Evolutionary conservation across 768 basidiomycete species (phyloP).

Genomic region (Termitomyces sp.): DNA sequence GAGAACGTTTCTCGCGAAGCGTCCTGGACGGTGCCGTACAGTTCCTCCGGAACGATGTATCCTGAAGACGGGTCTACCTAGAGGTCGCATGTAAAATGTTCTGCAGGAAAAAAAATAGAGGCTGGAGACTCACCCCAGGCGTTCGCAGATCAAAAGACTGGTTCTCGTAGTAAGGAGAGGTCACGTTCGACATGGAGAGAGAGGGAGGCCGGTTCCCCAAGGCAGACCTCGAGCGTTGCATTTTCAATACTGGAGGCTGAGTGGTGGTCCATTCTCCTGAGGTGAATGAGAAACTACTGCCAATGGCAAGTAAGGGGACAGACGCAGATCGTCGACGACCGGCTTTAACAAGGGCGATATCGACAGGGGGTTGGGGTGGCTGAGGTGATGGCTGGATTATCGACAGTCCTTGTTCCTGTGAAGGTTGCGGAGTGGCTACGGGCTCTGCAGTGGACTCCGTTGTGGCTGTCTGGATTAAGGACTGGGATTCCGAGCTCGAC

Average conservation of each 20-base stretch:
- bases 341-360: constrained; percentile 15
- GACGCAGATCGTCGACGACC: constrained; percentile 26
- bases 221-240: constrained; percentile 16
- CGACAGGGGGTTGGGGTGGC: constrained; percentile 8
- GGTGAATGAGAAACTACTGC: constrained; percentile 2
- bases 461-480: background rate
- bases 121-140: constrained; percentile 6
- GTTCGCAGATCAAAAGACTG: constrained; percentile 6
- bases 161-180: constrained; percentile 3
- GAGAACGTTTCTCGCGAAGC: constrained; percentile 5
- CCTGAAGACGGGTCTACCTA: constrained; percentile 1
- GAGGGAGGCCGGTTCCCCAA: constrained; percentile 8
- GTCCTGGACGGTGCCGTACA: constrained; percentile 10
- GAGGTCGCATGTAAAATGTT: background rate
- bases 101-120: background rate
- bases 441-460: background rate
- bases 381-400: background rate
- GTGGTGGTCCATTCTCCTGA: background rate
- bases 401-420: background rate
- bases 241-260: constrained; percentile 5
- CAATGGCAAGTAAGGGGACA: constrained; percentile 22
- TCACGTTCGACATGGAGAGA: background rate
- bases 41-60: constrained; percentile 5
- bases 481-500: constrained; percentile 14
- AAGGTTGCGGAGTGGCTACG: background rate